phyloP scores from a whole-genome alignment of 106 monocot species.

The Narthecium ossifragum region DNA sequence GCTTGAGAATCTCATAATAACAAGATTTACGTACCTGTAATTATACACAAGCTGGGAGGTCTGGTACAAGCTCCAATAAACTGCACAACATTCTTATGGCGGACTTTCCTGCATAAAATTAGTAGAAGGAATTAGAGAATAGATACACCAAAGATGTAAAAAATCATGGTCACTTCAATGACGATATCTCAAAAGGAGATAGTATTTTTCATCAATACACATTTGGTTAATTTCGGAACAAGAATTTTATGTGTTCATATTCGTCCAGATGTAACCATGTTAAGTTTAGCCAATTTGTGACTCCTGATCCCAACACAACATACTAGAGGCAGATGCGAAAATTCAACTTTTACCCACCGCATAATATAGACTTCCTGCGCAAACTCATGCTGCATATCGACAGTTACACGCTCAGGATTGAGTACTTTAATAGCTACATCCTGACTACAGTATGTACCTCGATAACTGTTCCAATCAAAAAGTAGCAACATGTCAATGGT shows the following conservation, averaged over 20 bases:
- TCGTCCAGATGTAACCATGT: no score
- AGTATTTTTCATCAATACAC: no score
- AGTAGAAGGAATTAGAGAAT: background rate
- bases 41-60: constrained; percentile 78
- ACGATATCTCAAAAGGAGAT: background rate
- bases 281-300: no score
- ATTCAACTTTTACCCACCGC: constrained; percentile 39
- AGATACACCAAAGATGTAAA: background rate
- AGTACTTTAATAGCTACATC: constrained; percentile 95
- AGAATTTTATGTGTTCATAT: no score
- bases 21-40: constrained; percentile 59
- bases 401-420: constrained; percentile 59
- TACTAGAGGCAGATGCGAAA: background rate
- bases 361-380: constrained; percentile 97
- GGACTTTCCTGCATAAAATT: constrained; percentile 79
- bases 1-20: no score
- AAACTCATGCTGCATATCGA: constrained; percentile 79
- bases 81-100: constrained; percentile 94
- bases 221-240: no score
- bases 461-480: constrained; percentile 63
- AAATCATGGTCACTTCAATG: background rate
- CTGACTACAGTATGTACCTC: constrained; percentile 79
- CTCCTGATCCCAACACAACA: no score
- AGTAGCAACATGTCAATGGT: constrained; percentile 1
- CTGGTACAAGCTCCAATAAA: constrained; percentile 96